Percentiles rank a stretch among this genome's conserved stretches.
Evolutionary conservation across 179 eudicot genomes (phyloP).

Genomic region (Carnegiea gigantea): DNA sequence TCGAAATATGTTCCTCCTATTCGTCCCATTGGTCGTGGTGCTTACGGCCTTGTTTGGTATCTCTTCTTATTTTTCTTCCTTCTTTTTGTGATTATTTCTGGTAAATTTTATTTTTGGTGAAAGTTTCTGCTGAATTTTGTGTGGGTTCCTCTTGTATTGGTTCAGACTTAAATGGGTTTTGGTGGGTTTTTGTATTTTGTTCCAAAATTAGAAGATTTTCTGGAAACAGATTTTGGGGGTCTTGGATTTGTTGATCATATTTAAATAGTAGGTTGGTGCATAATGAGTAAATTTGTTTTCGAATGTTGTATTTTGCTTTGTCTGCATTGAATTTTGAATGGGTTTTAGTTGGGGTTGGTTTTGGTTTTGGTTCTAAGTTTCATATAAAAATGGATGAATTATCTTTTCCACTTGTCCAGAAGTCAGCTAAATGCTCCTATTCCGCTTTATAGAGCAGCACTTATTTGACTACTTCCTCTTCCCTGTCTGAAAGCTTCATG

Average conservation of each 20-base stretch:
- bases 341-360: not conserved
- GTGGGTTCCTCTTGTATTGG: not conserved
- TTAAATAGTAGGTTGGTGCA: not conserved
- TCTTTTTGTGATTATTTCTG: not conserved
- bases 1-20: conserved; percentile 42
- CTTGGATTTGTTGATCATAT: conserved; percentile 1
- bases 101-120: not conserved
- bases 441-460: not conserved
- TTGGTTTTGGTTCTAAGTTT: not conserved
- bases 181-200: not conserved
- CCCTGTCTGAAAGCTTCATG: not conserved
- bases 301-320: no score
- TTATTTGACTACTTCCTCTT: not conserved
- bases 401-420: no score
- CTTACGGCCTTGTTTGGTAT: conserved; percentile 46
- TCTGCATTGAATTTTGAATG: not conserved
- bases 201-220: not conserved
- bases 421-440: not conserved
- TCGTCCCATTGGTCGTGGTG: conserved; percentile 49
- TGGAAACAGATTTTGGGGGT: not conserved
- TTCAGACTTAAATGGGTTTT: not conserved
- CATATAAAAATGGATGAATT: not conserved
- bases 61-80: not conserved
- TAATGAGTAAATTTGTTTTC: no score
- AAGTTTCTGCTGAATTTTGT: not conserved